Base-by-base conservation (phyloP, 2,329 filamentous ascomycete species). In the Cercospora canescens region DNA sequence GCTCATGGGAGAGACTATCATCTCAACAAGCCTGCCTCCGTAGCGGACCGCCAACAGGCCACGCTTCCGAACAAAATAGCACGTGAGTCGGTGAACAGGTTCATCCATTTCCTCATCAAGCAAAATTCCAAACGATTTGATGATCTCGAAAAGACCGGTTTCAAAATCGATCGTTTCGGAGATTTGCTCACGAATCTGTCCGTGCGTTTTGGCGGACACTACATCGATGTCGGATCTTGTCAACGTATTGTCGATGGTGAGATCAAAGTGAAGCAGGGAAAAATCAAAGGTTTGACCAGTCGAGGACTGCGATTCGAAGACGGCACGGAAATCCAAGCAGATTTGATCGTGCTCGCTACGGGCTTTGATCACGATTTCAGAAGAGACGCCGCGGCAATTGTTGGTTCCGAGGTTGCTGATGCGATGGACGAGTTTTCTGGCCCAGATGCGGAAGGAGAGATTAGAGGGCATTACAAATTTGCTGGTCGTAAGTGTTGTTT, bases 261-360 rank as follows among this genome's bases (percentile, higher is more conserved):
- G 74, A 82, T 84, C 66, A 80, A 79, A 63, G 74, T 84, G 52
- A 81, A 81, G 70, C 76, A 77, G 8, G 77, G 76, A 26, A 71
- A 78, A 5, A 76, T 81, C 26, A 71, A 75, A 11, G 66, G 73
- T 4, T 79, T 81, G 59, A 77, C 80, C 0, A 71, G 76, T 4
- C 73, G 78, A 1, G 82, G 81, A 1, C 73, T 85, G 6, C 66
- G 75, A 11, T 82, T 85, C 55, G 76, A 76, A 3, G 81, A 85
- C 66, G 81, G 80, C 2, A 77, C 73, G 1, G 73, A 77, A 45
- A 60, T 84, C 3, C 71, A 79, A 4, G 82, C 82, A 2, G 81
- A 84, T 62, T 73, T 83, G 61, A 79, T 85, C 30, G 76, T 85
- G 8, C 79, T 83, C 21, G 77, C 79, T 9, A 84, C 82, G 0